Evolutionary conservation across 495 filamentous ascomycete genomes (phyloP), one percentile per base, ranked within the genome.

Genomic region (Trichoderma orchidacearum): DNA sequence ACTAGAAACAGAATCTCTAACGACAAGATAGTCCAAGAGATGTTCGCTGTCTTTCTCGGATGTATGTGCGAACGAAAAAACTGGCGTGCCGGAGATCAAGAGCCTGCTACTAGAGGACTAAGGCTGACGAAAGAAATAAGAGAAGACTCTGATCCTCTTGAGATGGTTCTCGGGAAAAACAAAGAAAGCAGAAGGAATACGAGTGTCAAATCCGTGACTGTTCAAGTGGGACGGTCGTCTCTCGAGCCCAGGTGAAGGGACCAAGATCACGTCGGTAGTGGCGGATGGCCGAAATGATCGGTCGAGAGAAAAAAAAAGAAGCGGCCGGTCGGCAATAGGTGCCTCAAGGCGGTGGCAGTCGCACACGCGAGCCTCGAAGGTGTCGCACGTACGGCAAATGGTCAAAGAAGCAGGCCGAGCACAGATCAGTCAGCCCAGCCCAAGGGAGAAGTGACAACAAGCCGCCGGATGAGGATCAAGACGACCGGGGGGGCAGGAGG

Each of bases 231-330:
- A 48, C 41, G 41, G 41, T 48, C 41, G 41, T 48, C 41, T 48
- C 41, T 48, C 21, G 41, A 48, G 41, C 41, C 41, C 41, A 48
- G 41, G 41, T 23, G 21, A 48, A 48, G 41, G 41, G 41, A 48
- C 27, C 41, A 48, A 48, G 41, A 48, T 48, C 41, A 25, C 41
- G 41, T 48, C 41, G 41, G 41, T 48, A 48, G 41, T 48, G 41
- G 41, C 41, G 41, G 41, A 48, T 18, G 41, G 41, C 41, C 21
- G 41, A 48, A 48, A 48, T 23, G 27, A 48, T 23, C 21, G 41
- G 41, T 48, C 41, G 18, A 41, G n/a, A 41, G n/a, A 41, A 41
- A 23, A 48, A 9, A 48, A 18, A 48, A 18, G n/a, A 48, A 23
- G 41, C 41, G 41, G 41, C 41, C 41, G 41, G 41, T 48, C 41